Evolutionary conservation across 345 rosid species (phyloP).

Genomic region (Isatis tinctoria): DNA sequence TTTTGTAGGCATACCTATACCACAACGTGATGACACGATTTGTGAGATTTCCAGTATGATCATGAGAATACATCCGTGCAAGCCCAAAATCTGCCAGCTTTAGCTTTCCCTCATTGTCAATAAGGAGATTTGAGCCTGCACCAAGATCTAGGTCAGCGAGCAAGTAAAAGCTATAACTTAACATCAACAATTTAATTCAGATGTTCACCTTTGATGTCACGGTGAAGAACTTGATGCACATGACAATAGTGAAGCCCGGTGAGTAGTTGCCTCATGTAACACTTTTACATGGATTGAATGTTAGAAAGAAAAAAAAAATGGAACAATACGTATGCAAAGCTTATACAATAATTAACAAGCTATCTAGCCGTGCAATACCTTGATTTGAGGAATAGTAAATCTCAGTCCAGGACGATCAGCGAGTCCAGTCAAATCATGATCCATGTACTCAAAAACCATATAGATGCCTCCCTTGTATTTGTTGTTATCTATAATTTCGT

Average conservation of each 20-base stretch:
- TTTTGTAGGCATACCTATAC: conserved; percentile 67
- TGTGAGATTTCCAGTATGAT: conserved; percentile 80
- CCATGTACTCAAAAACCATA: conserved; percentile 99
- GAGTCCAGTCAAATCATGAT: conserved; percentile 94
- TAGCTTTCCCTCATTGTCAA: conserved; percentile 92
- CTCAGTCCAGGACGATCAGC: conserved; percentile 95
- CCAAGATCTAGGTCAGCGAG: neutral
- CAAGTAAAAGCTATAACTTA: neutral
- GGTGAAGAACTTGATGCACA: conserved; percentile 92
- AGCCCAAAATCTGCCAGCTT: conserved; percentile 99
- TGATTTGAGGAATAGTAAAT: conserved; percentile 89
- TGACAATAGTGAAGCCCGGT: conserved; percentile 98
- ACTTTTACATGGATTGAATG: conserved; percentile 38
- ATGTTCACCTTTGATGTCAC: conserved; percentile 85
- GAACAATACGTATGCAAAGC: neutral
- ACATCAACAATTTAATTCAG: neutral
- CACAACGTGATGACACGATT: conserved; percentile 96
- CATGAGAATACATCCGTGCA: conserved; percentile 83
- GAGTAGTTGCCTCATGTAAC: conserved; percentile 96
- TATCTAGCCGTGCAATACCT: conserved; percentile 43
- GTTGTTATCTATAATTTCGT: conserved; percentile 56
- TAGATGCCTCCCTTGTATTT: conserved; percentile 94
- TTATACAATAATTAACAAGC: neutral
- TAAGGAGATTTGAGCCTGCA: conserved; percentile 96
- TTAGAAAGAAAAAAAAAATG: neutral